Conservation (phyloP, 345 rosid species). For the Heritiera fomes region DNA sequence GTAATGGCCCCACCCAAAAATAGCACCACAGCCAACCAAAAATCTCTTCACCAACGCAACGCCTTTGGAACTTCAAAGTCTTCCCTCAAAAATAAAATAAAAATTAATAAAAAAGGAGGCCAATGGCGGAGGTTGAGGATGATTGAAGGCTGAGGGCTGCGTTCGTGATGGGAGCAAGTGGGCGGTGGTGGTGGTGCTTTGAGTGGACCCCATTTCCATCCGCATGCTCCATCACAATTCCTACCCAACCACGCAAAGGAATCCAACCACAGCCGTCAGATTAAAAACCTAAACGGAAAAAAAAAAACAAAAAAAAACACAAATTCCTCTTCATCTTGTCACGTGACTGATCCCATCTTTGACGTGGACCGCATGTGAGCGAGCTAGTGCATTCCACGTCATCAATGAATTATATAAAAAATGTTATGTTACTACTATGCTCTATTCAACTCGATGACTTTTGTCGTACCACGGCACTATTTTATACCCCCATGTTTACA, state of each 20-base stretch:
- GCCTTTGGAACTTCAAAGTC: constrained; percentile 2
- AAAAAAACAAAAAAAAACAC: neutral
- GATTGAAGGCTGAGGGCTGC: neutral
- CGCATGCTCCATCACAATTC: constrained; percentile 33
- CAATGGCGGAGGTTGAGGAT: neutral
- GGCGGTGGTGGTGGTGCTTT: constrained; percentile 30
- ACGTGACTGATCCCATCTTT: constrained; percentile 29
- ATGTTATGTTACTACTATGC: neutral
- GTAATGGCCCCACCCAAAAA: neutral
- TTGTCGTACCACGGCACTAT: neutral
- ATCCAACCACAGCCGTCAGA: constrained; percentile 38
- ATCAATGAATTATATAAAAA: neutral
- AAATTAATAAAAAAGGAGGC: no score
- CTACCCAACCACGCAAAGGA: constrained; percentile 31
- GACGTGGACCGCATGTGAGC: constrained; percentile 41
- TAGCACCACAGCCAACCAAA: neutral
- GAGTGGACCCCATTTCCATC: constrained; percentile 24
- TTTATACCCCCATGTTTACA: neutral
- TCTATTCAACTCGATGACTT: neutral
- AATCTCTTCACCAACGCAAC: neutral
- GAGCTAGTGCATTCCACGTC: constrained; percentile 42
- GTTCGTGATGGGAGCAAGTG: constrained; percentile 14
- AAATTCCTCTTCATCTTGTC: constrained; percentile 22
- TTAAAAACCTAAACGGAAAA: neutral
- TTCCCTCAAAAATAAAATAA: neutral